Evolutionary conservation across 1,284 basidiomycete species (phyloP).

Genomic region (Kwoniella shivajii): DNA sequence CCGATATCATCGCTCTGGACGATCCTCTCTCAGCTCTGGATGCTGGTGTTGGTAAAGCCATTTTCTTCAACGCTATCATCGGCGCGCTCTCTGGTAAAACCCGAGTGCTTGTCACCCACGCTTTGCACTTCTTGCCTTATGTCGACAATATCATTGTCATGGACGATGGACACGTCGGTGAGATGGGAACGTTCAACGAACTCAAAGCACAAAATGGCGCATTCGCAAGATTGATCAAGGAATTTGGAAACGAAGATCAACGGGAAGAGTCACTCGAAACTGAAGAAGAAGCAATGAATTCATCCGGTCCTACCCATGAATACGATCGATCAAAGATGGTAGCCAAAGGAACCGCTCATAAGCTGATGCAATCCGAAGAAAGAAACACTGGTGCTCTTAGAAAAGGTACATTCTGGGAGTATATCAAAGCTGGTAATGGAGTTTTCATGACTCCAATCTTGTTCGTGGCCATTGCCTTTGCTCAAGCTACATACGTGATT

Average conservation of each 20-base stretch:
- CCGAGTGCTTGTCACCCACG: slow-evolving; percentile 66
- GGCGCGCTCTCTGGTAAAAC: slow-evolving; percentile 68
- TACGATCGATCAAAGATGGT: slow-evolving; percentile 46
- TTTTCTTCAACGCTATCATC: slow-evolving; percentile 81
- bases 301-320: slow-evolving; percentile 31
- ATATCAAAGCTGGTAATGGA: slow-evolving; percentile 58
- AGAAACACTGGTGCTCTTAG: slow-evolving; percentile 50
- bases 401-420: slow-evolving; percentile 50
- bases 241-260: slow-evolving; percentile 63
- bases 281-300: slow-evolving; percentile 52
- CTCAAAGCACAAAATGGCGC: slow-evolving; percentile 66
- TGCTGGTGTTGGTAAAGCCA: slow-evolving; percentile 80
- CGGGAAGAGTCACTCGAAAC: slow-evolving; percentile 52
- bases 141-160: slow-evolving; percentile 57
- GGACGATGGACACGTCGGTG: slow-evolving; percentile 70
- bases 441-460: slow-evolving; percentile 57
- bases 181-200: slow-evolving; percentile 72
- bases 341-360: slow-evolving; percentile 44
- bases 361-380: slow-evolving; percentile 57
- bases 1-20: slow-evolving; percentile 83
- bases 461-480: slow-evolving; percentile 46
- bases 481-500: slow-evolving; percentile 50
- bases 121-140: slow-evolving; percentile 55
- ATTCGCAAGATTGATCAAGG: slow-evolving; percentile 71
- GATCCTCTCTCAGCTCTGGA: slow-evolving; percentile 78